These are phyloP conservation scores for Beauveria medogensis DNA, from an alignment of 2,329 filamentous ascomycete genomes.

Conservation along the genomic window DNA sequence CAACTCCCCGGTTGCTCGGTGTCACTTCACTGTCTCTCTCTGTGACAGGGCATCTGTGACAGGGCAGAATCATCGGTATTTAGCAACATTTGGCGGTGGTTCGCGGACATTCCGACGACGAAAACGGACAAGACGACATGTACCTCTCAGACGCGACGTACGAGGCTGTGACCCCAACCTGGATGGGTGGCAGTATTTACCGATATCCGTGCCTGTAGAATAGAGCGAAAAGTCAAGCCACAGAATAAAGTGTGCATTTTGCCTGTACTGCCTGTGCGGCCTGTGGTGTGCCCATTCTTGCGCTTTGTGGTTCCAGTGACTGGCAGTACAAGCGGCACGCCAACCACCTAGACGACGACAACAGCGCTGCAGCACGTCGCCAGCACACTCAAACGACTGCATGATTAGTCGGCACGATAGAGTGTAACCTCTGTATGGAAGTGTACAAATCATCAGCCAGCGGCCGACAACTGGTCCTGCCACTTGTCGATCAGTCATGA, in stretches of 20 bases:
- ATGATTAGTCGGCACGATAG: background rate
- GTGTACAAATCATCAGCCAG: background rate
- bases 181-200: background rate
- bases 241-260: too few relatives aligned
- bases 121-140: background rate
- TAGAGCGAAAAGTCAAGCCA: too few relatives aligned
- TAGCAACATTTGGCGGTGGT: too few relatives aligned
- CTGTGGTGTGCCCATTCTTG: background rate
- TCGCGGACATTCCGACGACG: background rate
- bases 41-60: background rate
- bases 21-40: background rate
- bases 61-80: background rate
- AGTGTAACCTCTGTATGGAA: background rate
- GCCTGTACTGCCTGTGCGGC: background rate
- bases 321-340: background rate
- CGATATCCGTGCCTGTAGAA: too few relatives aligned
- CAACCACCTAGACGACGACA: background rate
- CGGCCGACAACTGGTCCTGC: background rate
- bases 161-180: background rate
- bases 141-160: background rate
- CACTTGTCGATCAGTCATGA: constrained; percentile 1
- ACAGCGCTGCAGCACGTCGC: background rate
- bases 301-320: background rate
- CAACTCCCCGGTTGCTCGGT: background rate
- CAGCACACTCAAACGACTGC: background rate